These are phyloP conservation scores for Xylariaceae sp. DNA, from an alignment of 2,329 filamentous ascomycete genomes.

Conservation along the genomic window DNA sequence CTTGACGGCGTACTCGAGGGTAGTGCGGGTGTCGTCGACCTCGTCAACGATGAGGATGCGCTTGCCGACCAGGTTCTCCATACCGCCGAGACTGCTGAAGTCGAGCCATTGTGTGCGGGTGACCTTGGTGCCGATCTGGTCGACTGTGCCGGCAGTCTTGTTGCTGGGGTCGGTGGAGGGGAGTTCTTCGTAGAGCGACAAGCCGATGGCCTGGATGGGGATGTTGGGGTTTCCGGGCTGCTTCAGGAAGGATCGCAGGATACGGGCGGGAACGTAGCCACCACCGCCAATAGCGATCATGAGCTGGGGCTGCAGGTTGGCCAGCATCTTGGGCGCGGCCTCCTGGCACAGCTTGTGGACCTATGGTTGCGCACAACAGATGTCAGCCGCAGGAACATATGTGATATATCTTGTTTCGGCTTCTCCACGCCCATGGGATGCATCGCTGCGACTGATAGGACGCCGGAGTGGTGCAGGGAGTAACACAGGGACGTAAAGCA, in stretches of 20 bases:
- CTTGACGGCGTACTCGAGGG: constrained; percentile 72
- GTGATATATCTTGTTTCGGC: neutral
- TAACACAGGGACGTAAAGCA: neutral
- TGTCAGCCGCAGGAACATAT: constrained; percentile 11
- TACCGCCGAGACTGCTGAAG: constrained; percentile 61
- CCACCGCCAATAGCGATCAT: constrained; percentile 98
- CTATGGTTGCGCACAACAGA: constrained; percentile 41
- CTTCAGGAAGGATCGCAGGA: constrained; percentile 96
- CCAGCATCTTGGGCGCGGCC: constrained; percentile 73
- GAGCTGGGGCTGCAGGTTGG: constrained; percentile 83
- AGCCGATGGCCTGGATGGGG: constrained; percentile 96
- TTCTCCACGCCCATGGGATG: neutral
- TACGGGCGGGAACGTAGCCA: constrained; percentile 93
- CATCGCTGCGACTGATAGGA: neutral
- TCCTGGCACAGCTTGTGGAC: constrained; percentile 96
- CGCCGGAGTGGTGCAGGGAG: neutral
- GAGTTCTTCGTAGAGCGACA: constrained; percentile 92
- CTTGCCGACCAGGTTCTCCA: constrained; percentile 75
- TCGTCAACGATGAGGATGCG: constrained; percentile 82
- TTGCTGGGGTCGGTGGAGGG: constrained; percentile 48
- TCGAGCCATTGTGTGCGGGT: constrained; percentile 98
- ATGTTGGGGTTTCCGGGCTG: constrained; percentile 83
- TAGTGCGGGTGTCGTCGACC: constrained; percentile 77
- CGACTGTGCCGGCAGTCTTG: constrained; percentile 49
- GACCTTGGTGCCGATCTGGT: constrained; percentile 85